Base-by-base conservation (phyloP, 495 filamentous ascomycete genomes). In the Viridothelium virens region DNA sequence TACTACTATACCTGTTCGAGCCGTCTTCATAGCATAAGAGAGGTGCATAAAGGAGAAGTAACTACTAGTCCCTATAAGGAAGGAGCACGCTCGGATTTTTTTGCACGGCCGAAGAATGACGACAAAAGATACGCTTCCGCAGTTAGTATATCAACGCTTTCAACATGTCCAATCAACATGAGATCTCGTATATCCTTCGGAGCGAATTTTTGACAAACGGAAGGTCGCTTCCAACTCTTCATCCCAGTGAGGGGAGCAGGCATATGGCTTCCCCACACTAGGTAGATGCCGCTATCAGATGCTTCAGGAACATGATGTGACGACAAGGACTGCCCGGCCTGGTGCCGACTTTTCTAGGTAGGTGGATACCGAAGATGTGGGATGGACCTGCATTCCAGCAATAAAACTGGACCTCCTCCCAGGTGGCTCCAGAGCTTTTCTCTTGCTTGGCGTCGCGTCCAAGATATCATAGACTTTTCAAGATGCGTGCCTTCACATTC, bases 401-500 rank as follows among this genome's bases (percentile, higher is more conserved):
- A 59, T 59, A 59, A 59, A 59, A 59, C 31, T 33, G 53, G 18
- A 34, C 25, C 53, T 18, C 53, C 53, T 59, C 25, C 53, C 7
- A 31, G 11, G 1, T 14, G 2, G 2, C 48, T 25, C 36, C 18
- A 11, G 53, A 59, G 53, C 7, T 18, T 31, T 36, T 33, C 25
- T 59, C 25, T 59, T 33, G 18, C 53, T 59, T 59, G 53, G 18
- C 4, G 36, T 36, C 36, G 25, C 53, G 7, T 34, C 53, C 7
- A 34, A 4, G 18, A 25, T 25, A 25, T 25, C 25, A 25, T 25
- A 25, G 25, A 5, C 31, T 14, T 2, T 36, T 14, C 50, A 70
- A 37, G 16, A 72, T 72, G 70, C 68, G 31, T 50, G 33, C 68
- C 25, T 33, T 65, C 14, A 66, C 70, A 56, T 39, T 68, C 41